These are phyloP conservation scores for Pelargonium fulgidum DNA, from an alignment of 441 rosid species.

Conservation along the genomic window DNA sequence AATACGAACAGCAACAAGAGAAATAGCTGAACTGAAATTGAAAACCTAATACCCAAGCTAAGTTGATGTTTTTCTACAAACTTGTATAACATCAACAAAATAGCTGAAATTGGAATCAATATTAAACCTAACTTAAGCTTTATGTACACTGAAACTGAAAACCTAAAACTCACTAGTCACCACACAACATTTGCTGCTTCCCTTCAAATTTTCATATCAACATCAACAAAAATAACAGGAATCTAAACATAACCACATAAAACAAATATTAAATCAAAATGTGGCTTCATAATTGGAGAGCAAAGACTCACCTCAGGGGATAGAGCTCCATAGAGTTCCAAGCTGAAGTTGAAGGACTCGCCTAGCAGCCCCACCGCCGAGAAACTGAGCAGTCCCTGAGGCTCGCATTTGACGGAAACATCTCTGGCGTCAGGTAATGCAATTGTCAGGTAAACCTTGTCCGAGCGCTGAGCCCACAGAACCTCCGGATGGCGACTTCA, in stretches of 20 bases:
- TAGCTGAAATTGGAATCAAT: too few relatives aligned
- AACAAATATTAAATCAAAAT: not conserved
- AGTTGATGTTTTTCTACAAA: too few relatives aligned
- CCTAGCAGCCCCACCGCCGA: slow-evolving; percentile 77
- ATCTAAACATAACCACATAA: not conserved
- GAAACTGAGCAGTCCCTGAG: slow-evolving; percentile 61
- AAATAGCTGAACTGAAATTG: too few relatives aligned
- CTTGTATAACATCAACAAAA: too few relatives aligned
- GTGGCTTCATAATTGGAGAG: not conserved
- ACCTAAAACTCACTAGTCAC: too few relatives aligned
- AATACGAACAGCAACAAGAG: not conserved
- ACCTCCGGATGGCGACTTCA: slow-evolving; percentile 84
- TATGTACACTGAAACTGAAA: too few relatives aligned
- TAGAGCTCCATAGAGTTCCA: slow-evolving; percentile 56
- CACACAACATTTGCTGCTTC: not conserved
- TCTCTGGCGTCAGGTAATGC: slow-evolving; percentile 82
- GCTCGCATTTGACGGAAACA: slow-evolving; percentile 65
- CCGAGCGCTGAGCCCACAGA: slow-evolving; percentile 93
- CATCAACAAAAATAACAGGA: not conserved
- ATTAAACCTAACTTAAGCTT: too few relatives aligned
- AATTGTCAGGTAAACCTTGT: slow-evolving; percentile 64
- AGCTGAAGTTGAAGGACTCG: slow-evolving; percentile 49
- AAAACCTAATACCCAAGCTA: too few relatives aligned
- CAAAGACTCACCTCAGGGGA: slow-evolving; percentile 50
- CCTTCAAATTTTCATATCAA: not conserved